Evolutionary conservation across 2,329 filamentous ascomycete genomes (phyloP).

Genomic region (Aureobasidium sp.): DNA sequence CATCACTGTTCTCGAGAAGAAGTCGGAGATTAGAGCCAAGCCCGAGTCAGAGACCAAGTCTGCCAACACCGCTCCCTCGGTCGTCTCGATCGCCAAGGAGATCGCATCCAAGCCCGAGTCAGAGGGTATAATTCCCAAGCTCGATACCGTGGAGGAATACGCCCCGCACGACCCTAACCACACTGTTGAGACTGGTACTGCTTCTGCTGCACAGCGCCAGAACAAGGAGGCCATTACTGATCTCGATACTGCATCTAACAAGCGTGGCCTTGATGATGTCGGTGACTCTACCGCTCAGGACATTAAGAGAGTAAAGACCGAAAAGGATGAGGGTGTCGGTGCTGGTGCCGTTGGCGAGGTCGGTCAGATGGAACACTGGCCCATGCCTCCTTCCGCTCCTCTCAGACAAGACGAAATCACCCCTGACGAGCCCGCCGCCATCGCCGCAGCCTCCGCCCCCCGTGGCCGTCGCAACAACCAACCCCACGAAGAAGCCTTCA

Average conservation of each 20-base stretch:
- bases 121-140: conserved; percentile 20
- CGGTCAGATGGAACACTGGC: conserved; percentile 22
- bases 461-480: conserved; percentile 30
- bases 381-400: conserved; percentile 20
- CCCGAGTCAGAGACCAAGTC: conserved; percentile 55
- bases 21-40: conserved; percentile 71
- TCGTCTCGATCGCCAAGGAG: conserved; percentile 33
- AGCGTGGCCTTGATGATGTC: conserved; percentile 36
- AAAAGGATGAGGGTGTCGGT: conserved; percentile 21
- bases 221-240: conserved; percentile 19
- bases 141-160: conserved; percentile 26
- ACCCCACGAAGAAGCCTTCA: conserved; percentile 84
- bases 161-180: conserved; percentile 24
- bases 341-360: conserved; percentile 20
- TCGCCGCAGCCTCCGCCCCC: conserved; percentile 16
- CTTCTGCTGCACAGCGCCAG: conserved; percentile 22
- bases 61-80: conserved; percentile 17
- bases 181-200: conserved; percentile 18
- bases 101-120: conserved; percentile 31
- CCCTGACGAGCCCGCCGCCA: conserved; percentile 19
- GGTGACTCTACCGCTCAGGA: conserved; percentile 24
- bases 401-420: conserved; percentile 14
- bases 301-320: conserved; percentile 32
- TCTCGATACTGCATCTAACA: conserved; percentile 21
- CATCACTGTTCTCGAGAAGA: conserved; percentile 91